Evolutionary conservation across 805 yeast genomes (phyloP), one percentile per base, ranked within the genome.

Genomic region (Ogataea corticis): DNA sequence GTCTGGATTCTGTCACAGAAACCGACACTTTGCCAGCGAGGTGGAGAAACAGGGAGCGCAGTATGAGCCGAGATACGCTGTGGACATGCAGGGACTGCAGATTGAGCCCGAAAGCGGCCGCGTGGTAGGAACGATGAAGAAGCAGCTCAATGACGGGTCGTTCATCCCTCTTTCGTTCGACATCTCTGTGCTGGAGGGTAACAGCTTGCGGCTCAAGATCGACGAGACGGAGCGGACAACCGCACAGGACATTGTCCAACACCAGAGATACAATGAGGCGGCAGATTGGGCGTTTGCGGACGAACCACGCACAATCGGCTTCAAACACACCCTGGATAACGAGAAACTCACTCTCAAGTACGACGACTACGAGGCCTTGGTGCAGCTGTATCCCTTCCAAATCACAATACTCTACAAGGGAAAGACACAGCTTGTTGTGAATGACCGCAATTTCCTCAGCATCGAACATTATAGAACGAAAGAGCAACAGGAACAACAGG

Each of bases 1-100:
- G 57, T 77, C 89, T 14, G 96, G 96, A 6, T 90, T 91, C 61
- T 91, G 98, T 61, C 66, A 74, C 40, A 75, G 98, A 63, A 87
- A 91, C 58, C 70, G 92, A 44, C 80, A 79, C 46, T 88, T 77
- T 59, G 87, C 88, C 1, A 49, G 59, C 2, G 61, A 70, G 37
- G 69, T 77, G 5, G 45, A 51, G 5, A 53, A 52, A 7, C 45
- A 41, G 10, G 57, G 52, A 0, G 46, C 38, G 0, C 41, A 59
- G 1, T 67, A 63, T 34, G 63, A 62, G 16, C 61, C 72, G 1
- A 68, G 72, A 25, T 77, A 78, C 52, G 59, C 70, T 2, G 51
- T 77, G 31, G 79, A 75, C 46, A 55, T 62, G 7, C 47, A 59
- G 3, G 55, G 71, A 1, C 46, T 79, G 15, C 28, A 49, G 2